Conservation (phyloP, 2,329 filamentous ascomycete species). For the Simplicillium sp. region DNA sequence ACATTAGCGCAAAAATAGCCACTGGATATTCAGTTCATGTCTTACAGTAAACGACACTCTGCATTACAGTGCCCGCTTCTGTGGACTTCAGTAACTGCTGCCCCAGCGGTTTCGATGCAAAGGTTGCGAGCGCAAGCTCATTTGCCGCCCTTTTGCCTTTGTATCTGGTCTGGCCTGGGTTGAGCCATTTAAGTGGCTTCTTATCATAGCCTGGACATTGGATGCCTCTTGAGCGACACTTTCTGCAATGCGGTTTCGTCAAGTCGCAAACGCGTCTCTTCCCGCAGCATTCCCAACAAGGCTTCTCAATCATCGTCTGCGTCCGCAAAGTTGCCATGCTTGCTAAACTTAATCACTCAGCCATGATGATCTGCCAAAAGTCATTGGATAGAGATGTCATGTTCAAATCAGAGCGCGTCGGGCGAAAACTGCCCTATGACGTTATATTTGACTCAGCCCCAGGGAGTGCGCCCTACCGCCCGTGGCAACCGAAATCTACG, state of each 20-base stretch:
- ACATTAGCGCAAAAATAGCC: too few relatives aligned
- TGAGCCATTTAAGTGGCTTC: constrained; percentile 12
- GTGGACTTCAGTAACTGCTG: not conserved
- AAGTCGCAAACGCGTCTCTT: constrained; percentile 11
- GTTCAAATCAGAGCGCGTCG: too few relatives aligned
- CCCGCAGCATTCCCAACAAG: constrained; percentile 12
- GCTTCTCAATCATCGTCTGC: constrained; percentile 1
- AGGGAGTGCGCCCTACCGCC: too few relatives aligned
- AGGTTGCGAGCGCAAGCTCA: not conserved
- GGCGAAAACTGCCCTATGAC: too few relatives aligned
- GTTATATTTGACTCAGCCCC: too few relatives aligned
- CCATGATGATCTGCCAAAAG: too few relatives aligned
- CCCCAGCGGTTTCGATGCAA: not conserved
- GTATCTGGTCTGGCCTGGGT: constrained; percentile 11
- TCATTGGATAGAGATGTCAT: too few relatives aligned
- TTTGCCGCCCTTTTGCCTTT: constrained; percentile 7
- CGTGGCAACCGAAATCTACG: too few relatives aligned
- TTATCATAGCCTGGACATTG: constrained; percentile 11
- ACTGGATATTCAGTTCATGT: not conserved
- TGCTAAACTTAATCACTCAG: too few relatives aligned
- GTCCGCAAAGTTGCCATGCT: too few relatives aligned
- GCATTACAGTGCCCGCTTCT: constrained; percentile 5
- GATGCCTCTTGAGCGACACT: constrained; percentile 7
- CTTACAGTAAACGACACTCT: not conserved
- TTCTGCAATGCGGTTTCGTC: constrained; percentile 8